Conservation (phyloP, 2,329 filamentous ascomycete genomes). For the Alternaria sp. region DNA sequence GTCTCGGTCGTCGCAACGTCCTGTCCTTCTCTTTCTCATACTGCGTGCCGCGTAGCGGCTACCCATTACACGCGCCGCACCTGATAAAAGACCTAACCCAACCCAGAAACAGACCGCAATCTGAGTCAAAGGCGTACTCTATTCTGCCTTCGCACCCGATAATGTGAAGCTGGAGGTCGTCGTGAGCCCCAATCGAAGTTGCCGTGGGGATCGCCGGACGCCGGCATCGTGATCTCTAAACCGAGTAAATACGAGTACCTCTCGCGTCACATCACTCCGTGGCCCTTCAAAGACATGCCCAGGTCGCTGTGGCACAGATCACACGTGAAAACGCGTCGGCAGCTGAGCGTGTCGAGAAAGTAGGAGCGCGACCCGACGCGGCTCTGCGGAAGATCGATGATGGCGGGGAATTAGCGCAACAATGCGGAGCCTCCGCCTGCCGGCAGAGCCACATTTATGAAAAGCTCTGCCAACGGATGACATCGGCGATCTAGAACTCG, state of each 20-base stretch:
- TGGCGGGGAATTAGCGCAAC: constrained; percentile 11
- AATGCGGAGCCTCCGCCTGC: constrained; percentile 11
- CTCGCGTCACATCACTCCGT: background rate
- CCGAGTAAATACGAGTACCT: background rate
- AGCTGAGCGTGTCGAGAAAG: background rate
- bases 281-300: background rate
- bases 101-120: too few species aligned
- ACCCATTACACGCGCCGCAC: background rate
- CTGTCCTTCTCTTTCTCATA: background rate
- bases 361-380: background rate
- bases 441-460: constrained; percentile 16
- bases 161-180: background rate
- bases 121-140: too few species aligned
- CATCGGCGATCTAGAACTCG: constrained; percentile 6
- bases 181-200: background rate
- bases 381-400: constrained; percentile 9
- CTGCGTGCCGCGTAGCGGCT: background rate
- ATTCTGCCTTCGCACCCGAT: too few species aligned
- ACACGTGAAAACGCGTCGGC: background rate
- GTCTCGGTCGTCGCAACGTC: background rate
- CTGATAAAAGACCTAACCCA: too few species aligned
- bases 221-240: background rate
- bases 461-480: constrained; percentile 10
- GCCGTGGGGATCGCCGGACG: background rate
- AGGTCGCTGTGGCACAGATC: background rate